Evolutionary conservation across 2,329 filamentous ascomycete species (phyloP).

Genomic region (Talaromyces albobiverticillius): DNA sequence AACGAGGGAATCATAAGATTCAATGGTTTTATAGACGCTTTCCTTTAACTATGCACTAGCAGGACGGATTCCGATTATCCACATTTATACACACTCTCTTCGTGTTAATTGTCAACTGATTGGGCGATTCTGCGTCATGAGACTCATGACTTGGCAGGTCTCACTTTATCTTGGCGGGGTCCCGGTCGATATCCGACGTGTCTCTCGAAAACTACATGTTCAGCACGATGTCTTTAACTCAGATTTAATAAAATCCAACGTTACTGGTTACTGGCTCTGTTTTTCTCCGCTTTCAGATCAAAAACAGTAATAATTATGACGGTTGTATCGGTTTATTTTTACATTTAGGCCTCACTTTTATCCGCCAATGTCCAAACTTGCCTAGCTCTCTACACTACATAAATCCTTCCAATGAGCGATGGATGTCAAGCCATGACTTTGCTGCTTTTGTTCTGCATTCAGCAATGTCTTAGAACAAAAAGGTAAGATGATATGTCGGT

Average conservation of each 20-base stretch:
- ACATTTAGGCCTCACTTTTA: no score
- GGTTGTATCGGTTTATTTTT: not conserved
- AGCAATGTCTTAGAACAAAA: not conserved
- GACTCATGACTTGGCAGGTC: not conserved
- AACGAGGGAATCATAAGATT: not conserved
- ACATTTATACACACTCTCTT: not conserved
- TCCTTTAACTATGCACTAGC: not conserved
- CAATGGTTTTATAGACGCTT: not conserved
- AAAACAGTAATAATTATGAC: no score
- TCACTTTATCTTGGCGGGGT: conserved; percentile 3
- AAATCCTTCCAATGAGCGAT: not conserved
- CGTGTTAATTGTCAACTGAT: not conserved
- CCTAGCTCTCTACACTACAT: not conserved
- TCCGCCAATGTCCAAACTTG: no score
- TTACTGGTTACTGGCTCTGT: no score
- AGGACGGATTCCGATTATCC: not conserved
- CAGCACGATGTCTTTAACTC: not conserved
- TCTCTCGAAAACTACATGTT: not conserved
- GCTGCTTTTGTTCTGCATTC: not conserved
- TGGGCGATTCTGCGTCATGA: not conserved
- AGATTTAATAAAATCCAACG: no score
- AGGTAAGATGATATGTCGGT: not conserved
- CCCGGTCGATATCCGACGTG: not conserved
- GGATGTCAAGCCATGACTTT: not conserved
- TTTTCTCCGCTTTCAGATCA: not conserved